A percentile compares a stretch with the other conserved stretches of the same genome.
phyloP scores from a whole-genome alignment of 768 basidiomycete genomes.

The Tulasnella calospora region DNA sequence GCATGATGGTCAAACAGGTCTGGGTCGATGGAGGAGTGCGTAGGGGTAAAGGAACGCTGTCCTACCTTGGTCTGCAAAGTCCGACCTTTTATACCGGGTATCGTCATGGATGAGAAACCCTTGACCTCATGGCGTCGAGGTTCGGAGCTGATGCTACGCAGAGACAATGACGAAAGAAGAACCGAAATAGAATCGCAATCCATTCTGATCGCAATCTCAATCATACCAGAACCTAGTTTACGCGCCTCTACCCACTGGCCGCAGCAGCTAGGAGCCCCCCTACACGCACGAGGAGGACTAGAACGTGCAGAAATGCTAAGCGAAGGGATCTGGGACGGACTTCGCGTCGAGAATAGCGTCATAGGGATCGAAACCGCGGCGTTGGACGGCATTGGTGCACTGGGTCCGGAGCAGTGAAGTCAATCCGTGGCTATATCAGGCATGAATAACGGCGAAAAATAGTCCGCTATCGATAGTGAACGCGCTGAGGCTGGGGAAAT shows the following conservation, averaged over 20 bases:
- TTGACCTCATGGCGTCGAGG: not conserved
- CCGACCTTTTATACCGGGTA: not conserved
- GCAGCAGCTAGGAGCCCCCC: not conserved
- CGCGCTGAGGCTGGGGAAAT: not conserved
- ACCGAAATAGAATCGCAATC: not conserved
- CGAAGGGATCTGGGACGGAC: not conserved
- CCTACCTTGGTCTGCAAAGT: not conserved
- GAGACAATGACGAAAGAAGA: not conserved
- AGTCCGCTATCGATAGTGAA: constrained; percentile 1
- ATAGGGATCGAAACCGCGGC: not conserved
- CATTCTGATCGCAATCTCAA: not conserved
- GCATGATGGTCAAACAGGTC: not conserved
- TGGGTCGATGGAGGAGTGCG: not conserved
- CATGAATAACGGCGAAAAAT: not conserved
- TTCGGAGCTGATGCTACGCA: not conserved
- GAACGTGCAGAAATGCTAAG: not conserved
- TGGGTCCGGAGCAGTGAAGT: not conserved
- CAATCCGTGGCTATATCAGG: not conserved
- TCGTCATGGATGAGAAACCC: not conserved
- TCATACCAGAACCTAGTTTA: not conserved
- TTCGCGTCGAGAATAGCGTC: not conserved
- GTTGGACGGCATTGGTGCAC: not conserved
- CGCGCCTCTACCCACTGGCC: not conserved
- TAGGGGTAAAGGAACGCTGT: not conserved
- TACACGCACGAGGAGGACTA: not conserved